A percentile compares a stretch with the other conserved stretches of the same genome.
Evolutionary conservation across 768 basidiomycete genomes (phyloP).

Genomic region (Xerocomellus chrysenteron): DNA sequence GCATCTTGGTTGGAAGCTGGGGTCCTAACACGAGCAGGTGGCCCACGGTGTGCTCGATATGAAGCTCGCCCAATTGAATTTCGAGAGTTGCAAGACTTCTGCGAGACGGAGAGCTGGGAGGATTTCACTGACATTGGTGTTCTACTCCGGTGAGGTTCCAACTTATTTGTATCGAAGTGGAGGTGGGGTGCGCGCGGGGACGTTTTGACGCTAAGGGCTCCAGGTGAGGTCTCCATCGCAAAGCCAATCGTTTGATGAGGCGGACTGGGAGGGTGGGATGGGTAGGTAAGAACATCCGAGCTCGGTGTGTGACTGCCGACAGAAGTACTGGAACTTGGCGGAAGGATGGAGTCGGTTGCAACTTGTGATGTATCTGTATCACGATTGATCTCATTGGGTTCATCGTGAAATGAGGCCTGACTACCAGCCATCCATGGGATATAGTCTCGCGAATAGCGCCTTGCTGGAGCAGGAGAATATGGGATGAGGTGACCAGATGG

Average conservation of each 20-base stretch:
- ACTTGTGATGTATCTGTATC: neutral
- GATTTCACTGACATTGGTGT: slow-evolving; percentile 14
- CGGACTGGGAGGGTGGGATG: slow-evolving; percentile 1
- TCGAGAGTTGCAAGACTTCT: slow-evolving; percentile 12
- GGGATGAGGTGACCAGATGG: slow-evolving; percentile 23
- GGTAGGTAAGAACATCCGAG: neutral
- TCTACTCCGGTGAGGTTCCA: slow-evolving; percentile 2
- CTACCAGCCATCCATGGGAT: slow-evolving; percentile 7
- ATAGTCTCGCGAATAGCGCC: slow-evolving; percentile 8
- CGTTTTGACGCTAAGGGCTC: neutral
- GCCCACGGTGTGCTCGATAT: slow-evolving; percentile 21
- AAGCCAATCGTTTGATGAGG: neutral
- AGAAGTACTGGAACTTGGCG: neutral
- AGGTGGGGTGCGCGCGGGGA: neutral
- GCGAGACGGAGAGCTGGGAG: slow-evolving; percentile 15
- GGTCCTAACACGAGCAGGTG: slow-evolving; percentile 8
- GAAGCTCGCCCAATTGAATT: slow-evolving; percentile 23
- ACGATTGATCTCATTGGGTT: slow-evolving; percentile 9
- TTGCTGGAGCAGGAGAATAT: slow-evolving; percentile 11
- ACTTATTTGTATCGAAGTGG: neutral
- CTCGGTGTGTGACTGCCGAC: neutral
- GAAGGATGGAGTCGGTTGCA: neutral
- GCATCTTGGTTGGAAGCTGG: neutral
- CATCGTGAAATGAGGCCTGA: slow-evolving; percentile 16
- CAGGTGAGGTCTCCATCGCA: neutral